Percentiles rank a stretch among this genome's conserved stretches.
These are phyloP conservation scores for Cymbopogon citratus DNA, from an alignment of 176 grass and related monocot genomes.

Conservation along the genomic window DNA sequence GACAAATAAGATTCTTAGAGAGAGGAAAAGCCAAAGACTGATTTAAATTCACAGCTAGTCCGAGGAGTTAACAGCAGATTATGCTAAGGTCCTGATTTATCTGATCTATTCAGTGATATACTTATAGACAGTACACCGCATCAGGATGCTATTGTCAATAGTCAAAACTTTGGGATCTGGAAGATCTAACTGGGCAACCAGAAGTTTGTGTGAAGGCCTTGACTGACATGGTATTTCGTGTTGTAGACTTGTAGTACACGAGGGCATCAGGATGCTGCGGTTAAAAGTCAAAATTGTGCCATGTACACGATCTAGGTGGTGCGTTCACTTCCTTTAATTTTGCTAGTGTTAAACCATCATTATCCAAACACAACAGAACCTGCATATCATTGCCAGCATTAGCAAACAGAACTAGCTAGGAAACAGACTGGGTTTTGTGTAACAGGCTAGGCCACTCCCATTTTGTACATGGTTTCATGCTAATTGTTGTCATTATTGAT, in stretches of 20 bases:
- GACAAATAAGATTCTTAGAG: constrained; percentile 48
- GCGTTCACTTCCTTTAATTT: neutral
- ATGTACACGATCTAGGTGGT: neutral
- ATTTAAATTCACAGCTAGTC: neutral
- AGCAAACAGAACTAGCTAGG: neutral
- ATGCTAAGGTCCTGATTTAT: no score
- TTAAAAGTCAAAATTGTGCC: neutral
- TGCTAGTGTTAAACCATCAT: neutral
- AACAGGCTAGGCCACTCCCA: neutral
- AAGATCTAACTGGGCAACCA: neutral
- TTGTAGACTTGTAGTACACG: no score
- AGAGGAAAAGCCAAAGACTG: constrained; percentile 13
- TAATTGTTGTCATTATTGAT: neutral
- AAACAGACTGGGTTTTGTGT: neutral
- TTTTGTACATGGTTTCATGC: neutral
- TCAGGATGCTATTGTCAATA: neutral
- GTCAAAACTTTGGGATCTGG: neutral
- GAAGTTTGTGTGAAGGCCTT: neutral
- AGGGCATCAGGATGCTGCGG: neutral
- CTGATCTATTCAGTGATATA: no score
- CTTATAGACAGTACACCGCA: neutral
- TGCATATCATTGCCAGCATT: neutral
- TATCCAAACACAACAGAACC: neutral
- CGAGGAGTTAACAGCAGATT: no score
- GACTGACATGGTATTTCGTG: neutral